Conservation (phyloP, 352 stramenopile genomes). For the Globisporangium abappressorium region DNA sequence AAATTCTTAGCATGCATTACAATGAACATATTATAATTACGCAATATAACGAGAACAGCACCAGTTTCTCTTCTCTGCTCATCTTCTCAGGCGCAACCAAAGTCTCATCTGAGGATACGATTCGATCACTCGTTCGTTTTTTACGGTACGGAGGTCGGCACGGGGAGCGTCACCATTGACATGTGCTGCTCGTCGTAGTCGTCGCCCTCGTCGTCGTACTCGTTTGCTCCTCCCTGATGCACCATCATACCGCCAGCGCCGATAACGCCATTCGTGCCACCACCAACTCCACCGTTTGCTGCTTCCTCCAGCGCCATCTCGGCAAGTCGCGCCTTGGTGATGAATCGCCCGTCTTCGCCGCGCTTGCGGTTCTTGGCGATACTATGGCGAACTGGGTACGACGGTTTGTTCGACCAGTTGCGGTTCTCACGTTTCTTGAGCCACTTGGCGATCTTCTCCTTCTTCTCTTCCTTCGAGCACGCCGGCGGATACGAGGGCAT, state of each 20-base stretch:
- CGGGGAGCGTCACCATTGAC: conserved; percentile 13
- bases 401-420: conserved; percentile 86
- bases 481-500: conserved; percentile 75
- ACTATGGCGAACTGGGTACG: conserved; percentile 78
- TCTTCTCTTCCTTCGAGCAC: conserved; percentile 83
- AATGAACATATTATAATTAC: background rate
- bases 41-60: background rate
- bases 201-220: conserved; percentile 20
- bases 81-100: background rate
- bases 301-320: conserved; percentile 67
- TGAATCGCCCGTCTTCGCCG: conserved; percentile 80
- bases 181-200: conserved; percentile 19
- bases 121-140: background rate
- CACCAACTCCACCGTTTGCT: conserved; percentile 7
- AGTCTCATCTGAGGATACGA: background rate
- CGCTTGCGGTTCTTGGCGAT: conserved; percentile 83
- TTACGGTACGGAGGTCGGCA: conserved; percentile 10
- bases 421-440: conserved; percentile 82
- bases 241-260: conserved; percentile 18
- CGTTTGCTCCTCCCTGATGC: conserved; percentile 11
- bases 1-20: background rate
- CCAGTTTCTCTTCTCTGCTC: background rate
- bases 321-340: conserved; percentile 69
- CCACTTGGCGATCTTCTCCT: conserved; percentile 81
- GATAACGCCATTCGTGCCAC: background rate